Conservation (phyloP, 2,329 filamentous ascomycete species). For the Helotiales sp. region DNA sequence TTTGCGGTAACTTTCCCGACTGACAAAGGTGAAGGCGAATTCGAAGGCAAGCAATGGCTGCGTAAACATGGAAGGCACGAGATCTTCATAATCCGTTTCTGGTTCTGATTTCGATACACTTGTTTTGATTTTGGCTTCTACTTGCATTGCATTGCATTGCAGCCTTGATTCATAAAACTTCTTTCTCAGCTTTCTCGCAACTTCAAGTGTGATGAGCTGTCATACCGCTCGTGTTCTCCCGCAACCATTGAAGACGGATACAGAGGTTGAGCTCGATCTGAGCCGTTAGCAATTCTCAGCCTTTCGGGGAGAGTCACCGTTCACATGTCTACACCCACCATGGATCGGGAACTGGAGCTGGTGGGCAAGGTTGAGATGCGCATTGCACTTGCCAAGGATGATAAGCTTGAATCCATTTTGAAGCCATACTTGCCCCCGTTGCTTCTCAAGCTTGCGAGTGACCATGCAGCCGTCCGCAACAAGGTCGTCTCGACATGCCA, state of each 20-base stretch:
- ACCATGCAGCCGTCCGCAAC: constrained; percentile 77
- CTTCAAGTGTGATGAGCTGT: neutral
- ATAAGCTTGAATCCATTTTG: constrained; percentile 78
- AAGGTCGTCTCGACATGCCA: constrained; percentile 77
- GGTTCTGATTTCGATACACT: no score
- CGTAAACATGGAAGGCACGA: constrained; percentile 21
- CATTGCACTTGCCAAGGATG: constrained; percentile 76
- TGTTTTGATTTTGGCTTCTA: neutral
- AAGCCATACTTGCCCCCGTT: constrained; percentile 80
- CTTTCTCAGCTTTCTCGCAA: neutral
- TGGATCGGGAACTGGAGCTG: constrained; percentile 69
- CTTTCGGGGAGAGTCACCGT: neutral
- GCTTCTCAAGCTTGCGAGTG: constrained; percentile 84
- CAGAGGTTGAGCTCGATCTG: neutral
- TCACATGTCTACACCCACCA: constrained; percentile 33
- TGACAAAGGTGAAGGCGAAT: neutral
- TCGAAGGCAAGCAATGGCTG: constrained; percentile 13
- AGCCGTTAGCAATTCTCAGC: neutral
- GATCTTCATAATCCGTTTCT: constrained; percentile 15
- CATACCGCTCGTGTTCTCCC: neutral
- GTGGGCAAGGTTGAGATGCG: constrained; percentile 82
- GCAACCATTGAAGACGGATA: neutral
- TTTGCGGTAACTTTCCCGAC: no score
- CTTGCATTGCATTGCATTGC: neutral
- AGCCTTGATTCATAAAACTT: neutral